Evolutionary conservation across 176 grass and related monocot species (phyloP).

Genomic region (Pontederia paniculata): DNA sequence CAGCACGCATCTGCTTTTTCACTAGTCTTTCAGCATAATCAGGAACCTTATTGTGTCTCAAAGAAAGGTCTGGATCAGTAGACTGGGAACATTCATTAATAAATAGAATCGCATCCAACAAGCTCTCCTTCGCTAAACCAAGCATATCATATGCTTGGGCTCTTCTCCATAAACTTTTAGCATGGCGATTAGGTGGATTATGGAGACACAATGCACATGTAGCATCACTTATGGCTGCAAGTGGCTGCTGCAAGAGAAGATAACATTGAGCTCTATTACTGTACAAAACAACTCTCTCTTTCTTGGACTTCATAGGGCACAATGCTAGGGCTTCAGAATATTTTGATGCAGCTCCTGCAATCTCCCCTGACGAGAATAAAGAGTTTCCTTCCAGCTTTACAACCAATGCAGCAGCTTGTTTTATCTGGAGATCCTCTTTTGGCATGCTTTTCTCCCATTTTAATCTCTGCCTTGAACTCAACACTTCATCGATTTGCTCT

Average conservation of each 20-base stretch:
- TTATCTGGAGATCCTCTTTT: conserved; percentile 95
- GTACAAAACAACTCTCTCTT: conserved; percentile 93
- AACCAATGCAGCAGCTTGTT: conserved; percentile 95
- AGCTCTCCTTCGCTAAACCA: conserved; percentile 85
- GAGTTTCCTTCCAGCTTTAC: conserved; percentile 99
- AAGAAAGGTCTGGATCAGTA: conserved; percentile 69
- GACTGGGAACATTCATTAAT: conserved; percentile 92
- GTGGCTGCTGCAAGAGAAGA: conserved; percentile 93
- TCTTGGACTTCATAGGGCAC: conserved; percentile 97
- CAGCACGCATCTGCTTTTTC: conserved; percentile 91
- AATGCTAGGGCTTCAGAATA: conserved; percentile 92
- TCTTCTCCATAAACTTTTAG: conserved; percentile 96
- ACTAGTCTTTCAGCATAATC: conserved; percentile 96
- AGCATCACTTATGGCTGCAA: conserved; percentile 79
- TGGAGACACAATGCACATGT: conserved; percentile 87
- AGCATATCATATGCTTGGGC: conserved; percentile 99
- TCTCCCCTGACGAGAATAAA: conserved; percentile 88
- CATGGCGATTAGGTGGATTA: conserved; percentile 73
- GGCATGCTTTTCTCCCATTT: conserved; percentile 90
- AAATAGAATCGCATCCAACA: conserved; percentile 95
- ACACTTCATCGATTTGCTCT: conserved; percentile 73
- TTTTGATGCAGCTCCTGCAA: conserved; percentile 73
- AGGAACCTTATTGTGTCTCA: conserved; percentile 95
- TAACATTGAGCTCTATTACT: conserved; percentile 93
- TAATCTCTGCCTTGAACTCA: conserved; percentile 65